Base-by-base conservation (phyloP, 306 rosid species). In the Dryas octopetala region DNA sequence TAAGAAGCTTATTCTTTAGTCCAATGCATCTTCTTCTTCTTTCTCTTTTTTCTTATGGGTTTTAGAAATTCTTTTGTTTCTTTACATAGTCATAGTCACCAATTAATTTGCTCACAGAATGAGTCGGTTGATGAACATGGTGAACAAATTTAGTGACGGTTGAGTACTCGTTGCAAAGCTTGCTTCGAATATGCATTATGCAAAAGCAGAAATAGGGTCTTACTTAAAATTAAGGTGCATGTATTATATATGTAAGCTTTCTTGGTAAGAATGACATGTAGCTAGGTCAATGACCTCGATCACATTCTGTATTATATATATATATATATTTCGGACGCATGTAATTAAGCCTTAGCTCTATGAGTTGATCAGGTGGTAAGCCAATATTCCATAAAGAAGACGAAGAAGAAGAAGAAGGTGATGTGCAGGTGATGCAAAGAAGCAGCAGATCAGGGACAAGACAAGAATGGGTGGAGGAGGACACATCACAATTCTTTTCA, bases 401-500 rank as follows among this genome's bases (percentile, higher is more conserved):
- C 80, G 71, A 19, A 28, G 66, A 11, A 28, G 48, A 32, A 11
- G 64, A 12, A 67, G 69, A 82, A 71, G 66, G 38, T 32, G 38
- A 32, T 32, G 38, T 12, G 45, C 66, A 58, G 45, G 75, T 73
- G 85, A 80, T 70, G 80, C 48, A 67, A 32, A 77, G 83, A 17
- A 82, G 65, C 68, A 82, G 47, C 23, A 23, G 23, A 23, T 23
- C 23, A 78, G 86, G 80, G 45, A 86, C 87, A 83, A 75, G 81
- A 83, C 79, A 78, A 65, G 91, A 84, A 74, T 71, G 87, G 90
- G 64, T 47, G 69, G 89, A 82, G 10, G 83, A 69, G 15, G 87
- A 86, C 70, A 74, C 80, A 66, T 78, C 91, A 54, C 64, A 73
- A 66, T 74, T 74, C 77, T 86, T 89, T 68, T 86, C 93, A 11